Conservation (phyloP, 371 early-diverging fungal species). For the Mucor velutinosus region DNA sequence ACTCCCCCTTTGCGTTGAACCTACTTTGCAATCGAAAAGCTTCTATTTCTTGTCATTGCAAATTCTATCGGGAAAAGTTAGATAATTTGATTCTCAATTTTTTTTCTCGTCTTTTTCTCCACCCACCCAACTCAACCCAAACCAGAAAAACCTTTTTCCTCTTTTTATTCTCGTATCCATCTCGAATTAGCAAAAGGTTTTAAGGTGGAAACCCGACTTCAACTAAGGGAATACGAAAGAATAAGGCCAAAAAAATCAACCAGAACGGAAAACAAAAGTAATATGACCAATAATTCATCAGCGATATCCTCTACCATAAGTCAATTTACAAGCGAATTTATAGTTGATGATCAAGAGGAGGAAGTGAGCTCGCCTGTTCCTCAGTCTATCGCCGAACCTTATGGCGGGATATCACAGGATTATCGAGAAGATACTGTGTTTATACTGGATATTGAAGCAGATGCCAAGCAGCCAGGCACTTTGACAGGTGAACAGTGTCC, state of each 20-base stretch:
- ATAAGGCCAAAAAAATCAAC: neutral
- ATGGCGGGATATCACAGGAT: slow-evolving; percentile 24
- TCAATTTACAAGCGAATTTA: slow-evolving; percentile 16
- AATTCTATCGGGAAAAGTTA: neutral
- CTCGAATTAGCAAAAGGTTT: neutral
- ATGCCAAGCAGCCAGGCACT: slow-evolving; percentile 28
- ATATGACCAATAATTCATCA: slow-evolving; percentile 13
- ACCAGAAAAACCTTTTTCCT: slow-evolving; percentile 2
- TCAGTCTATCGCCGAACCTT: slow-evolving; percentile 6
- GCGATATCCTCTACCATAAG: neutral
- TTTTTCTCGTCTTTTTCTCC: neutral
- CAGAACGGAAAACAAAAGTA: neutral
- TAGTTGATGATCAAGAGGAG: slow-evolving; percentile 20
- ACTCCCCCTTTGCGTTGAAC: neutral
- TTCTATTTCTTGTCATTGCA: no score
- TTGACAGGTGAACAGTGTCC: slow-evolving; percentile 33
- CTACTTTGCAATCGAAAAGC: neutral
- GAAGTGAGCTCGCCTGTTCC: slow-evolving; percentile 22
- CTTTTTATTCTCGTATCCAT: neutral
- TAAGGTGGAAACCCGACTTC: neutral
- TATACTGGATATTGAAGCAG: slow-evolving; percentile 21
- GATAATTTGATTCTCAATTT: neutral
- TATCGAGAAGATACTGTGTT: slow-evolving; percentile 31
- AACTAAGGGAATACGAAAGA: neutral
- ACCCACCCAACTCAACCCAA: neutral